Evolutionary conservation across 108 stramenopile species (phyloP).

Genomic region (Cyclotella atomus): DNA sequence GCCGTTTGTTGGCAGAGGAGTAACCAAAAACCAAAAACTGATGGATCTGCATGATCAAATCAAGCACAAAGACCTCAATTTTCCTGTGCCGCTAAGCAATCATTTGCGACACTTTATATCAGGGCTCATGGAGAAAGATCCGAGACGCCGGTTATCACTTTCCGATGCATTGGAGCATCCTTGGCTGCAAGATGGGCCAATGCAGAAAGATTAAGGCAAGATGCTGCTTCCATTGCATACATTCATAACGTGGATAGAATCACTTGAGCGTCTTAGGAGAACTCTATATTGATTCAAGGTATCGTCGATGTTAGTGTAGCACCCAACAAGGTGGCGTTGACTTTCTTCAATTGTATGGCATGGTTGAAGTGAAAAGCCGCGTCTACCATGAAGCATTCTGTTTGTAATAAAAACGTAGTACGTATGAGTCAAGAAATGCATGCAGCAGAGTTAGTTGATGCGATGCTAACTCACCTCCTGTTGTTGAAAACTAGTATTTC

Average conservation of each 20-base stretch:
- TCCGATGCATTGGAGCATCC: conserved; percentile 11
- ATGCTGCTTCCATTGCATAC: conserved; percentile 51
- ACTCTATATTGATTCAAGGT: conserved; percentile 69
- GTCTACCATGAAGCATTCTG: conserved; percentile 80
- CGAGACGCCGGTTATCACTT: conserved; percentile 5
- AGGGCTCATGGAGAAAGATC: conserved; percentile 59
- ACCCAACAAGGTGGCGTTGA: conserved; percentile 77
- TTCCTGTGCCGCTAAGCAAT: conserved; percentile 31
- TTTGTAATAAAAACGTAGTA: background rate
- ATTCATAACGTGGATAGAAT: conserved; percentile 25
- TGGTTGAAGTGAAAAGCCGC: conserved; percentile 45
- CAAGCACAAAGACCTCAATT: conserved; percentile 47
- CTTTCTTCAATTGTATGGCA: conserved; percentile 30
- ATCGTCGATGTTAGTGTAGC: conserved; percentile 81
- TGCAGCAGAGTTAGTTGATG: background rate
- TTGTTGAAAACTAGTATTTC: conserved; percentile 84
- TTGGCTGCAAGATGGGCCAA: conserved; percentile 14
- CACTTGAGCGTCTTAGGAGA: conserved; percentile 28
- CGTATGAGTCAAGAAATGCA: background rate
- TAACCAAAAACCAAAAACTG: conserved; percentile 31
- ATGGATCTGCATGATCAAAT: conserved; percentile 62
- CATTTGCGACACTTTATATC: conserved; percentile 22
- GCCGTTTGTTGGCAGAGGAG: conserved; percentile 70
- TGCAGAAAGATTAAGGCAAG: conserved; percentile 13
- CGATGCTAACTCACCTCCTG: conserved; percentile 26